Conservation (phyloP, 2,329 filamentous ascomycete species). For the Scleromitrula shiraiana region DNA sequence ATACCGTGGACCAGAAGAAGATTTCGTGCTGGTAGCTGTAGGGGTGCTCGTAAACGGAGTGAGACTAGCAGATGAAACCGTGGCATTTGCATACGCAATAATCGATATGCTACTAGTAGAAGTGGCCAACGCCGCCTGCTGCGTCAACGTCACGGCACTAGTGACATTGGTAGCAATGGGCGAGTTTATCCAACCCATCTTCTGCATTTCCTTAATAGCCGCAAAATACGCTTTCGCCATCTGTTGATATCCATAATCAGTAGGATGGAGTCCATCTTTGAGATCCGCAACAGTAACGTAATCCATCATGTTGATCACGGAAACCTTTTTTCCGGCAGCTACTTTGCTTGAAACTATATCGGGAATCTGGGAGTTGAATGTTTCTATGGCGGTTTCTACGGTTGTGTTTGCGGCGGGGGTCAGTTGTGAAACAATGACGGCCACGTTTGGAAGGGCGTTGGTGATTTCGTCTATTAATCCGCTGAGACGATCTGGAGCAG, state of each 20-base stretch:
- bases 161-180: background rate
- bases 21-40: background rate
- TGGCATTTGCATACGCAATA: background rate
- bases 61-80: too few relatives aligned
- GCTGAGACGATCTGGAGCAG: conserved; percentile 30
- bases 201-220: conserved; percentile 6
- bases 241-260: conserved; percentile 15
- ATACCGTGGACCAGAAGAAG: too few relatives aligned
- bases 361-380: conserved; percentile 15
- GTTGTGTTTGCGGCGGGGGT: conserved; percentile 15
- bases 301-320: conserved; percentile 11
- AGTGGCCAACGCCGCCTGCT: background rate
- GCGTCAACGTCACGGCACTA: background rate
- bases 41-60: too few relatives aligned
- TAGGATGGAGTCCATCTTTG: conserved; percentile 17
- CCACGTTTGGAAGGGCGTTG: conserved; percentile 26
- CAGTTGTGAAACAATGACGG: conserved; percentile 33
- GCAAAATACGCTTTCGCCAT: conserved; percentile 15
- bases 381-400: background rate
- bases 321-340: conserved; percentile 7
- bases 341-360: conserved; percentile 11
- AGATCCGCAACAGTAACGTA: conserved; percentile 8
- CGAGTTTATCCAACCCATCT: conserved; percentile 3
- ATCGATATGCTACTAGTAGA: background rate
- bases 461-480: conserved; percentile 30